Conservation (phyloP, 805 yeast genomes). For the Kuraishia piskuri region DNA sequence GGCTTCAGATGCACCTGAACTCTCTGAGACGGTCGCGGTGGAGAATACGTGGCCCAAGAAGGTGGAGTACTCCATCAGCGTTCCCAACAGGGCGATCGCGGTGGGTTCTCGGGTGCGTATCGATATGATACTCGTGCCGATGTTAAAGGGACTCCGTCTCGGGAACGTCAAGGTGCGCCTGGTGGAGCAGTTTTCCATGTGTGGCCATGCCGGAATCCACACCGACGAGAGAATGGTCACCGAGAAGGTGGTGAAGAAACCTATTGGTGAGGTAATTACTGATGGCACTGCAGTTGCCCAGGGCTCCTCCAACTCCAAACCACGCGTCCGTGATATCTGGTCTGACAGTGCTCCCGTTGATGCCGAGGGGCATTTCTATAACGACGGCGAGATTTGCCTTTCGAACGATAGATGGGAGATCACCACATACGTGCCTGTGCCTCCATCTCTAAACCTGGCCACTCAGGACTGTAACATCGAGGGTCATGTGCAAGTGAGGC, state of each 20-base stretch:
- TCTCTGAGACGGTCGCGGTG: conserved; percentile 86
- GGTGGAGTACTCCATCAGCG: conserved; percentile 80
- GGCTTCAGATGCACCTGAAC: conserved; percentile 79
- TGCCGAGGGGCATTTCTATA: conserved; percentile 28
- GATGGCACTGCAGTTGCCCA: conserved; percentile 27
- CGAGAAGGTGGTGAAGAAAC: conserved; percentile 34
- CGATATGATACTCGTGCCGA: conserved; percentile 64
- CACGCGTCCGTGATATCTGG: conserved; percentile 25
- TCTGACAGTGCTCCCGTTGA: conserved; percentile 16
- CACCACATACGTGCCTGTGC: conserved; percentile 50
- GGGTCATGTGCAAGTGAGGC: conserved; percentile 71
- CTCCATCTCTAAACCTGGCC: conserved; percentile 63
- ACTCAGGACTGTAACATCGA: conserved; percentile 83
- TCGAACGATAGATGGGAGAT: conserved; percentile 69
- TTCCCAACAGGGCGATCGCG: conserved; percentile 84
- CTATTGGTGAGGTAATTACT: conserved; percentile 17
- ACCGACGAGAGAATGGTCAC: conserved; percentile 53
- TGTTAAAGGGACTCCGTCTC: conserved; percentile 68
- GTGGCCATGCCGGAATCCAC: conserved; percentile 50
- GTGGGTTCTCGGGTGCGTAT: conserved; percentile 76
- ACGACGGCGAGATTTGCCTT: conserved; percentile 19
- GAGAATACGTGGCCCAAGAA: conserved; percentile 95
- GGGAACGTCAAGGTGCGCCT: conserved; percentile 67
- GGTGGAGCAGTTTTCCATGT: conserved; percentile 53
- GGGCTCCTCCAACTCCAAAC: conserved; percentile 15